Evolutionary conservation across 805 yeast genomes (phyloP), one percentile per base, ranked within the genome.

Genomic region (Candida bentonensis): DNA sequence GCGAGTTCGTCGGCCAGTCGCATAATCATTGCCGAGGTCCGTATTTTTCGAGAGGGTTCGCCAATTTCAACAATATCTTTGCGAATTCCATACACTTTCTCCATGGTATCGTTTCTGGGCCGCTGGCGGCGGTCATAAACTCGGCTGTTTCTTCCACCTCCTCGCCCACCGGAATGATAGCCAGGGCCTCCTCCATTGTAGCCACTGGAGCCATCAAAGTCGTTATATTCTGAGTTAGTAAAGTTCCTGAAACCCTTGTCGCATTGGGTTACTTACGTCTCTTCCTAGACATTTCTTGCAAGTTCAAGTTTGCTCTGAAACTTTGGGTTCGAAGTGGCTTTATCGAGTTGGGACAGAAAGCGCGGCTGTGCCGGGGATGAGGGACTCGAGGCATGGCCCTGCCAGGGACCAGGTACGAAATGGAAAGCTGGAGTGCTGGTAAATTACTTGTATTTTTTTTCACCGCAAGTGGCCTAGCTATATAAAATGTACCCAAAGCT

Each of bases 61-160:
- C 86, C 86, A 25, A 79, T 58, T 20, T 76, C 76, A 44, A 72
- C 67, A 43, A 78, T 65, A 50, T 70, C 76, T 23, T 57, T 50
- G 21, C 64, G 49, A 15, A 62, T 43, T 15, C 58, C 7, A 30
- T 13, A n/a, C 5, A 30, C 17, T 5, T 13, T 15, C 7, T 30
- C 36, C 5, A 9, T 9, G 7, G 11, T 9, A n/a, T 30, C 36
- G 36, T 30, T 30, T 11, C 36, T 9, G 5, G 7, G 36, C 17
- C 36, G 36, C 20, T 9, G 17, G n/a, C 36, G 36, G 5, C 36
- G 36, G 17, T 30, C 36, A 4, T 30, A 17, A 17, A 9, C 7
- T n/a, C n/a, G n/a, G 20, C 36, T 15, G 7, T 17, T 17, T 4
- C 17, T 4, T 4, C 36, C 17, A 15, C 17, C 36, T 30, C 36